Evolutionary conservation across 1,284 basidiomycete species (phyloP), one percentile per base, ranked within the genome.

Genomic region (Microbotryum silenes-acaulis): DNA sequence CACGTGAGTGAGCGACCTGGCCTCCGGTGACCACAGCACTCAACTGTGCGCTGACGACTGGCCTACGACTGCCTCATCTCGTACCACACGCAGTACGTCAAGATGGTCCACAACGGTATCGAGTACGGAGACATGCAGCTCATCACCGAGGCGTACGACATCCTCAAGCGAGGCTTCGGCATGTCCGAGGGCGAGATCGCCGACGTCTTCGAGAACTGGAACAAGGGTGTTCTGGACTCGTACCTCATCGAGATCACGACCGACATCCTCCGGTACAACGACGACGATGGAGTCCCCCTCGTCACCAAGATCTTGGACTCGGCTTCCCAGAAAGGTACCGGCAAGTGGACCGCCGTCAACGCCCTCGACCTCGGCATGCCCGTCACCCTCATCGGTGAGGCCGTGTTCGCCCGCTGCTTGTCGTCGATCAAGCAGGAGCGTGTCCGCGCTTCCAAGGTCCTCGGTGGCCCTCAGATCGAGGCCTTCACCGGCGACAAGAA

Each of bases 51-150:
- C 51, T 53, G 18, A 45, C 57, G 57, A 2, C 45, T 20, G 23
- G 29, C n/a, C 23, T 48, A 3, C 48, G 21, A 23, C 21, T 21
- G 1, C 48, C 20, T 50, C 16, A 16, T 21, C 3, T 50, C 10
- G 9, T 20, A 50, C 48, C 23, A n/a, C 58, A 64, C 23, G n/a
- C 58, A 64, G 45, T 94, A 92, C 76, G 89, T 93, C 76, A 97
- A 96, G 83, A 93, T 97, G 94, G 96, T 98, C 67, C 96, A 79
- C 78, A 80, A 80, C 76, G 79, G 91, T 81, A 97, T 97, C 77
- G 92, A 97, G 79, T 99, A 98, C 78, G 96, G 96, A 79, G 96
- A 99, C 81, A 99, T 99, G 96, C 96, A 98, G 79, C 82, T 98
- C 76, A 98, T 99, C 73, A 89, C 91, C 70, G 96, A 99, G 80